These are phyloP conservation scores for Marsdenia floribunda DNA, from an alignment of 257 asterid genomes.

Conservation along the genomic window DNA sequence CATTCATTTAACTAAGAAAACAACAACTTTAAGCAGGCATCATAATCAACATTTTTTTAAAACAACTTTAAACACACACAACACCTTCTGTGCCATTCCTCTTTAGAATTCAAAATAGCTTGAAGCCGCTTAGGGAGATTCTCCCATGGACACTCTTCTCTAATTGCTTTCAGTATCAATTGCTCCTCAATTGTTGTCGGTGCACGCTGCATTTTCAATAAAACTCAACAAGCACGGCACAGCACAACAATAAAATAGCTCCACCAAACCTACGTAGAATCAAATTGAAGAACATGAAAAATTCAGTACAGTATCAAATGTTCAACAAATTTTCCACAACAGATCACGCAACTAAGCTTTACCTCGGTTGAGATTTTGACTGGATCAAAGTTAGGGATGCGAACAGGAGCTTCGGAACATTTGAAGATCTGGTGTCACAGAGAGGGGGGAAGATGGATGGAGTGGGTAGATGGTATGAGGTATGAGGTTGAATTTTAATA, in stretches of 20 bases:
- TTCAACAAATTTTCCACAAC: neutral
- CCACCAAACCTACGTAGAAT: constrained; percentile 1
- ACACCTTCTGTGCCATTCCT: constrained; percentile 91
- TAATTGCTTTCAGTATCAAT: constrained; percentile 66
- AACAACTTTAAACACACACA: constrained; percentile 1
- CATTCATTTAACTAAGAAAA: neutral
- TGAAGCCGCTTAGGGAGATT: constrained; percentile 94
- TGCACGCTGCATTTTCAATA: constrained; percentile 59
- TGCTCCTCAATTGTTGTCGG: constrained; percentile 88
- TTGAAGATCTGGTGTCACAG: constrained; percentile 21
- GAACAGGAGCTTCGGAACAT: constrained; percentile 3
- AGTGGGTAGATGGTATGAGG: neutral
- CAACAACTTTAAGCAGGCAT: neutral
- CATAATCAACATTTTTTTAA: neutral
- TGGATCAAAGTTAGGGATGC: constrained; percentile 14
- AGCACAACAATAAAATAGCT: neutral
- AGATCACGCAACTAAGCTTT: constrained; percentile 10
- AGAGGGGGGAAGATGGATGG: neutral
- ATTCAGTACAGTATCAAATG: neutral
- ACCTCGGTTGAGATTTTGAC: constrained; percentile 6
- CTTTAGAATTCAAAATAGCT: constrained; percentile 73
- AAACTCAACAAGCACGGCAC: neutral
- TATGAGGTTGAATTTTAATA: neutral
- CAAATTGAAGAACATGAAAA: neutral
- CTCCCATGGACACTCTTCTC: constrained; percentile 84